Conservation (phyloP, 78 protist genomes). For the Dictyostelium firmibasis region DNA sequence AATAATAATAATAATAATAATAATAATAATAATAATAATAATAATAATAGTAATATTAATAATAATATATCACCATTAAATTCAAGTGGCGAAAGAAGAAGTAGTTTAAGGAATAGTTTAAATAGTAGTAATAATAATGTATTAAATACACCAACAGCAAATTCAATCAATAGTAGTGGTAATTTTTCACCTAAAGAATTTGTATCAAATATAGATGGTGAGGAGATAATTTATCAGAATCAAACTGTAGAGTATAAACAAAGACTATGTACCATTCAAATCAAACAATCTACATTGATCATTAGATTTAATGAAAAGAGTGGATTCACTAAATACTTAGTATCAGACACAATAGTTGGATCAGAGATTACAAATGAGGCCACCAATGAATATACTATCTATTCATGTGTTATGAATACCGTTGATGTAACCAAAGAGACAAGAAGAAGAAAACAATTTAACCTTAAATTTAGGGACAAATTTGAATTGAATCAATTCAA, state of each 20-base stretch:
- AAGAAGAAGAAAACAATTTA: constrained; percentile 1
- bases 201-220: background rate
- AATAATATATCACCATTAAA: background rate
- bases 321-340: constrained; percentile 4
- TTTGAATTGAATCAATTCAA: background rate
- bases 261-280: background rate
- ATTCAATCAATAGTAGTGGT: constrained; percentile 15
- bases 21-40: background rate
- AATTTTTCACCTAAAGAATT: constrained; percentile 10
- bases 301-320: constrained; percentile 5
- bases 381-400: background rate
- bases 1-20: no score
- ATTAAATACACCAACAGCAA: background rate
- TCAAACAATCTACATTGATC: constrained; percentile 5
- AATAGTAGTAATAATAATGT: background rate
- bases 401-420: constrained; percentile 12
- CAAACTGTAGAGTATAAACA: background rate
- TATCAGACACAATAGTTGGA: constrained; percentile 24
- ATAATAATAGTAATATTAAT: background rate
- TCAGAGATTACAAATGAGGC: background rate
- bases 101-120: constrained; percentile 8
- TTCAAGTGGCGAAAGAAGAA: background rate
- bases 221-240: background rate
- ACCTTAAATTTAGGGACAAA: background rate
- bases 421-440: background rate